Percentiles rank a stretch among this genome's conserved stretches.
phyloP scores from a whole-genome alignment of 1,284 basidiomycete species.

The Ceratobasidium sp. region DNA sequence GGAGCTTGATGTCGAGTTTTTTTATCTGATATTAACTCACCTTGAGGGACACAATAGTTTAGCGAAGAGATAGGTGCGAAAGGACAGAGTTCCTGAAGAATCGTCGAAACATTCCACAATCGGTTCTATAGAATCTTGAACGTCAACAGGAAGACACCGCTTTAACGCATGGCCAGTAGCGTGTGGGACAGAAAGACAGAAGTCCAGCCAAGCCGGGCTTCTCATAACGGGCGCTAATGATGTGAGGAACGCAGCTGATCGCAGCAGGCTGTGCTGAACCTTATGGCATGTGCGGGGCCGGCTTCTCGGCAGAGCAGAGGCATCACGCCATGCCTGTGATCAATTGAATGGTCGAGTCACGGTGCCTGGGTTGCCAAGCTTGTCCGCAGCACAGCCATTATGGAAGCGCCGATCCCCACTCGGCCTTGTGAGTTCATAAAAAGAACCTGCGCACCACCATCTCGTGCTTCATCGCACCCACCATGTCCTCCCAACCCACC shows the following conservation, averaged over 20 bases:
- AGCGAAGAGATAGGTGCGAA: no score
- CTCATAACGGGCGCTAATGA: neutral
- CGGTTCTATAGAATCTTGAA: no score
- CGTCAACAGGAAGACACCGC: no score
- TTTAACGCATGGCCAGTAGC: no score
- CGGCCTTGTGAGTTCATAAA: slow-evolving; percentile 7
- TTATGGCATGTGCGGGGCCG: slow-evolving; percentile 5
- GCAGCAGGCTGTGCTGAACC: slow-evolving; percentile 16
- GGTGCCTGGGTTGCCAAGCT: slow-evolving; percentile 1
- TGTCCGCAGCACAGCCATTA: slow-evolving; percentile 43
- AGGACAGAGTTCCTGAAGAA: no score
- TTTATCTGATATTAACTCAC: no score
- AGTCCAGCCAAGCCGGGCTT: neutral
- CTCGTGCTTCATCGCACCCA: neutral
- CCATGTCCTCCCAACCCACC: slow-evolving; percentile 43
- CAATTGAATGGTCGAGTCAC: slow-evolving; percentile 19
- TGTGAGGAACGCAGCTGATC: slow-evolving; percentile 8
- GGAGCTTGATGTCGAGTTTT: no score
- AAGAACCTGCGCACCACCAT: slow-evolving; percentile 8
- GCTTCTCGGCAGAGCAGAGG: neutral
- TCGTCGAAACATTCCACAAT: no score
- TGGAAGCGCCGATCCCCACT: slow-evolving; percentile 17
- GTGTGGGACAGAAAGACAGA: neutral
- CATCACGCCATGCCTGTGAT: neutral
- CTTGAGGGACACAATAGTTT: no score